Percentiles rank a stretch among this genome's conserved stretches.
phyloP scores from a whole-genome alignment of 176 grass and related monocot genomes.

The Dendrocalamus sinicus region DNA sequence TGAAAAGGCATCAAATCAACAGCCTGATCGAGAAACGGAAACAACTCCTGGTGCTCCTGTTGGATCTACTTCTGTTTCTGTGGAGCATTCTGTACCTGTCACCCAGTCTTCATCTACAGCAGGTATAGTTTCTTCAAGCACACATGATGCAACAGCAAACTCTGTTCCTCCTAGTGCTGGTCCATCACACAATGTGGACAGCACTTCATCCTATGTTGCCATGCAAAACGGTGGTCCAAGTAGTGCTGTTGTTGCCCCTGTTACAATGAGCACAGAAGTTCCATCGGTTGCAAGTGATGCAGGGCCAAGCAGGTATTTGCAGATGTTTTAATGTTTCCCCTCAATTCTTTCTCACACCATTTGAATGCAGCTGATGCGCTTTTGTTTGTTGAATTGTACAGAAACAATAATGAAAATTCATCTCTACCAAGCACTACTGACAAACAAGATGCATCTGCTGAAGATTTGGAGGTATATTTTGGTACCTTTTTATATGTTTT shows the following conservation, averaged over 20 bases:
- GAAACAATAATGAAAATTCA: constrained; percentile 58
- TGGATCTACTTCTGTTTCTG: constrained; percentile 49
- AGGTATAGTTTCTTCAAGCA: constrained; percentile 48
- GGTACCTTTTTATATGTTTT: constrained; percentile 11
- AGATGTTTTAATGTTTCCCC: constrained; percentile 17
- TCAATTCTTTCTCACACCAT: constrained; percentile 24
- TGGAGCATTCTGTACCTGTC: constrained; percentile 32
- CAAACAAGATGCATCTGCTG: constrained; percentile 62
- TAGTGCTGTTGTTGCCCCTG: constrained; percentile 38
- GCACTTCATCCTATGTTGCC: constrained; percentile 30
- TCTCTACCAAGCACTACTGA: constrained; percentile 34
- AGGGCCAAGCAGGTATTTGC: constrained; percentile 47
- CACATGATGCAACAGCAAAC: constrained; percentile 48
- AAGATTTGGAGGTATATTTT: constrained; percentile 79
- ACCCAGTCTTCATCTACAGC: constrained; percentile 46
- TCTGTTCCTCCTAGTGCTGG: constrained; percentile 46
- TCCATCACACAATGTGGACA: constrained; percentile 40
- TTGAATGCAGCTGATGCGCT: background rate
- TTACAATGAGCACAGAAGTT: constrained; percentile 31
- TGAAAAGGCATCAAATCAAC: constrained; percentile 62
- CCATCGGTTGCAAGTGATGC: constrained; percentile 45
- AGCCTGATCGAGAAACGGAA: constrained; percentile 44
- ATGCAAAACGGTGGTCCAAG: constrained; percentile 49
- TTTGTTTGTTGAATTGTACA: constrained; percentile 46
- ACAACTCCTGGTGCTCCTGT: constrained; percentile 36